Evolutionary conservation across 495 filamentous ascomycete species (phyloP).

Genomic region (Geopyxis carbonaria): DNA sequence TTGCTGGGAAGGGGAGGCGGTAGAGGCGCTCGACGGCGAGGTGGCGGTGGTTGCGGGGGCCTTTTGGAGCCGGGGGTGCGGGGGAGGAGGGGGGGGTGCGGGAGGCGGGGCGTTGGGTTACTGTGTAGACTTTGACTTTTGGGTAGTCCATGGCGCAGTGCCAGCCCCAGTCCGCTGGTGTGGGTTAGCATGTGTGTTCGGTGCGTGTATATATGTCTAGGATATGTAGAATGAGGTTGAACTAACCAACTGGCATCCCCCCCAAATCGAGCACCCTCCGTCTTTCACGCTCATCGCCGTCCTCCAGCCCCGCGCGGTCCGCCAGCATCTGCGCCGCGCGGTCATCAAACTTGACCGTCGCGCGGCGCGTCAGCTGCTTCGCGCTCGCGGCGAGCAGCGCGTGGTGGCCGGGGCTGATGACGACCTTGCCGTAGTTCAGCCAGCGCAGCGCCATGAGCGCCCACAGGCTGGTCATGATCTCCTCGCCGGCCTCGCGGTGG

Average conservation of each 20-base stretch:
- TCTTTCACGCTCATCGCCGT: conserved; percentile 26
- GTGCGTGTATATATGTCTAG: too few species aligned
- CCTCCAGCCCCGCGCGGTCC: not conserved
- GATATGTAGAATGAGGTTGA: not conserved
- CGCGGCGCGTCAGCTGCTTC: conserved; percentile 19
- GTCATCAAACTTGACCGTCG: conserved; percentile 16
- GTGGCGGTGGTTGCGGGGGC: conserved; percentile 73
- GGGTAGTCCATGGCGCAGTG: conserved; percentile 69
- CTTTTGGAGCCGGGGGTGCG: conserved; percentile 49
- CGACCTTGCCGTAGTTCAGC: conserved; percentile 43
- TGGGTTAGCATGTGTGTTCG: too few species aligned
- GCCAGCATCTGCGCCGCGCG: conserved; percentile 21
- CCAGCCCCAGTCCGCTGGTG: conserved; percentile 79
- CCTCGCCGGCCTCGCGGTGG: conserved; percentile 17
- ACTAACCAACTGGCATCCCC: conserved; percentile 32
- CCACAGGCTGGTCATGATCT: conserved; percentile 24
- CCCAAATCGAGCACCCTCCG: conserved; percentile 74
- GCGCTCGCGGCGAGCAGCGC: conserved; percentile 34
- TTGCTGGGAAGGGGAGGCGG: conserved; percentile 68
- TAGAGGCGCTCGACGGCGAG: conserved; percentile 56
- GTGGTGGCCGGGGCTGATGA: conserved; percentile 51
- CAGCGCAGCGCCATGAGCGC: conserved; percentile 23
- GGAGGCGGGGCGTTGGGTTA: conserved; percentile 36
- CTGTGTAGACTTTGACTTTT: conserved; percentile 71
- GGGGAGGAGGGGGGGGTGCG: conserved; percentile 41